Percentiles rank a stretch among this genome's conserved stretches.
Evolutionary conservation across 2,329 filamentous ascomycete genomes (phyloP).

Genomic region (Hypoxylon rubiginosum): DNA sequence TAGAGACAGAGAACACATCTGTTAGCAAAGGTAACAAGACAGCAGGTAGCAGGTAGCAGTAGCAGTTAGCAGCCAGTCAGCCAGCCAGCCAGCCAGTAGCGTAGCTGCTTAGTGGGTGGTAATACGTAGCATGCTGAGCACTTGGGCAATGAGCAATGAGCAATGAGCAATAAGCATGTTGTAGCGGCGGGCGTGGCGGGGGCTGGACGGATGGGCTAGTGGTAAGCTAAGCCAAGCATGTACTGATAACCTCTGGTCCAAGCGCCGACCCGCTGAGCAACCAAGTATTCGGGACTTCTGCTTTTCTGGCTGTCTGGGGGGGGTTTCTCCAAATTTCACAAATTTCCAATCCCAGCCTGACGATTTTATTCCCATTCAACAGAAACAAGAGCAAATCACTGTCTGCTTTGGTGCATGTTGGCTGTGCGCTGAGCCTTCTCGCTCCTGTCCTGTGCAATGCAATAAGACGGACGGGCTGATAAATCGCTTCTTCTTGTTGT

Average conservation of each 20-base stretch:
- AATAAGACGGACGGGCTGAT: conserved; percentile 44
- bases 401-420: conserved; percentile 51
- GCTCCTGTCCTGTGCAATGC: conserved; percentile 37
- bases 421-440: conserved; percentile 38
- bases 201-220: conserved; percentile 26
- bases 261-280: conserved; percentile 32
- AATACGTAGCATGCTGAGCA: background rate
- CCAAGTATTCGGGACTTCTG: conserved; percentile 46
- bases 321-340: conserved; percentile 51
- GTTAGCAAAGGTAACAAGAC: too few relatives aligned
- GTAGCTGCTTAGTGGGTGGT: background rate
- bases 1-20: background rate
- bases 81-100: background rate
- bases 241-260: conserved; percentile 34
- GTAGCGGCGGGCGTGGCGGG: conserved; percentile 27
- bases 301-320: too few relatives aligned
- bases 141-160: too few relatives aligned
- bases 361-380: conserved; percentile 47
- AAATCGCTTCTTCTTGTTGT: conserved; percentile 44
- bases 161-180: conserved; percentile 2
- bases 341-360: conserved; percentile 51
- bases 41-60: conserved; percentile 16
- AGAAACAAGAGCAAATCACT: conserved; percentile 48
- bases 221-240: conserved; percentile 4
- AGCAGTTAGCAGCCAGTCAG: too few relatives aligned